Base-by-base conservation (phyloP, 2,329 filamentous ascomycete genomes). In the Penicillium sp. region DNA sequence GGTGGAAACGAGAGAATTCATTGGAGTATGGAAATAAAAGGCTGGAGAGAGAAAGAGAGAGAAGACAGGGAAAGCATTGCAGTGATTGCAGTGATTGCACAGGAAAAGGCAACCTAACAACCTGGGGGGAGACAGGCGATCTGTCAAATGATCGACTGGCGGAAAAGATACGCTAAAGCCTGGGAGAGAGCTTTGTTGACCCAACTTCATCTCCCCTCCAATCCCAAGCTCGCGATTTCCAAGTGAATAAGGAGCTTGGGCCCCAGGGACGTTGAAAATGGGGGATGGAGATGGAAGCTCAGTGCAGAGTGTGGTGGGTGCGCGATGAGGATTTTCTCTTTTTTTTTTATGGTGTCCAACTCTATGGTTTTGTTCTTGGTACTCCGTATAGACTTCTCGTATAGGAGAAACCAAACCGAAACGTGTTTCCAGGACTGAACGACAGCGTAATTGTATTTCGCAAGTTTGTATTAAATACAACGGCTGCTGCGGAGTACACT, bases 221-320 rank as follows among this genome's bases (percentile, higher is more conserved):
- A 64, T 62, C 59, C 51, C 38, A 57, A 66, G 60, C 60, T 65
- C 28, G 19, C 4, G 53, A 62, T 58, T 64, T 17, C 22, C 19
- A 56, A 51, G 45, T 51, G 35, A 56, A 26, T 28, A 45, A 60
- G 63, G 60, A 67, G 65, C 63, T 65, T 65, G 65, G 60, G 60
- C 62, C 64, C 26, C 56, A 47, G 56, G 45, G 58, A 55, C 38
- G 54, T 40, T 54, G 35, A 38, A 37, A 28, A 10, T n/a, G 28
- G 17, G 8, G 17, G 24, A 40, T 24, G 28, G 44, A 26, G 50
- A 24, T 9, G 47, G 38, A 26, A 49, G 50, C 51, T 42, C 42
- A 50, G 45, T 33, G 53, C 56, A 57, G 55, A 24, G 24, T 38
- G 61, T 65, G 63, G 63, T 63, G 42, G 47, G 64, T 64, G 61